These are phyloP conservation scores for Globisporangium perplexum DNA, from an alignment of 352 stramenopile species.

Conservation along the genomic window DNA sequence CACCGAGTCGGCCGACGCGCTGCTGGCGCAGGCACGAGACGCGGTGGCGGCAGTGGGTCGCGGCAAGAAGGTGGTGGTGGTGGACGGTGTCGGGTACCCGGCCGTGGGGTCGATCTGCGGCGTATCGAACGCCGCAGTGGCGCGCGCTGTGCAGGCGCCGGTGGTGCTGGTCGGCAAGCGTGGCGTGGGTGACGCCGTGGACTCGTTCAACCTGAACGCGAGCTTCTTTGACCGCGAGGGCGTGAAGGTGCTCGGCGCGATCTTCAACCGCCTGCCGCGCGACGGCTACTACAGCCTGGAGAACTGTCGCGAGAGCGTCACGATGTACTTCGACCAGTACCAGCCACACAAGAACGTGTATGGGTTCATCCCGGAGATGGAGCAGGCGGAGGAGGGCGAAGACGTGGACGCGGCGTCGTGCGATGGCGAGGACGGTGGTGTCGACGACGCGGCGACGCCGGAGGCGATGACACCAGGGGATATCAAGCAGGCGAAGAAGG, in stretches of 20 bases:
- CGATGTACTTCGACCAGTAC: slow-evolving; percentile 89
- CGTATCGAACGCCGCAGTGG: slow-evolving; percentile 71
- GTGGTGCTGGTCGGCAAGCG: slow-evolving; percentile 94
- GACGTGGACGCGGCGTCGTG: not conserved
- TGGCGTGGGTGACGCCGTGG: slow-evolving; percentile 96
- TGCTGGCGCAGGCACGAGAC: slow-evolving; percentile 78
- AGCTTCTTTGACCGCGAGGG: slow-evolving; percentile 90
- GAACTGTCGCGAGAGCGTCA: slow-evolving; percentile 87
- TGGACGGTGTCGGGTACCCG: slow-evolving; percentile 97
- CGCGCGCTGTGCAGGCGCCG: slow-evolving; percentile 52
- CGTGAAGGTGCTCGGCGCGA: slow-evolving; percentile 92
- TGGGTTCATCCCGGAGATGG: slow-evolving; percentile 80
- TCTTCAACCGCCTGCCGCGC: slow-evolving; percentile 94
- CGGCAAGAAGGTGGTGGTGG: slow-evolving; percentile 90
- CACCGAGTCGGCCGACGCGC: slow-evolving; percentile 72
- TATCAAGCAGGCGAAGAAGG: slow-evolving; percentile 16
- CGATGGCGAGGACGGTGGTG: slow-evolving; percentile 1
- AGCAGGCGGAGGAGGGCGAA: slow-evolving; percentile 10
- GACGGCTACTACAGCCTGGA: slow-evolving; percentile 95
- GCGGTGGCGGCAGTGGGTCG: slow-evolving; percentile 87
- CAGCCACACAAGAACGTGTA: slow-evolving; percentile 64
- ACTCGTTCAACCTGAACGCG: slow-evolving; percentile 97
- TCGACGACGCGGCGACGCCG: slow-evolving; percentile 3
- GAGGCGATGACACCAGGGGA: slow-evolving; percentile 14
- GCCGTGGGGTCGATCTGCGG: slow-evolving; percentile 80